A percentile compares a stretch with the other conserved stretches of the same genome.
phyloP scores from a whole-genome alignment of 176 grass and related monocot species.

The Carex myosuroides region DNA sequence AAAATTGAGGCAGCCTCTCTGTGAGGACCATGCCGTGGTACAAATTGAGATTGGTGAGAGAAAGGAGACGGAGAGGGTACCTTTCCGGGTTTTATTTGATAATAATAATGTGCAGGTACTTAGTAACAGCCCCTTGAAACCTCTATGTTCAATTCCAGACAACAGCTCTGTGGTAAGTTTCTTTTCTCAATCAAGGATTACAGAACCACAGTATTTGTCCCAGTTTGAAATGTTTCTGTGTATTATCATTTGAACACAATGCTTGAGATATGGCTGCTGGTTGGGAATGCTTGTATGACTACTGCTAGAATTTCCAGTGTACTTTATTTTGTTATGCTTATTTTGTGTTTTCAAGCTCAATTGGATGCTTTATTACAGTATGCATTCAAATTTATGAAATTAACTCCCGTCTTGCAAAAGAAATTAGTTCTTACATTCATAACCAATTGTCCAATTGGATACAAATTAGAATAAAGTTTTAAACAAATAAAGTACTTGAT shows the following conservation, averaged over 20 bases:
- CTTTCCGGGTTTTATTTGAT: conserved; percentile 17
- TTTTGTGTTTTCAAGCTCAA: background rate
- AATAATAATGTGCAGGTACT: background rate
- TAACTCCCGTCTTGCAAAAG: background rate
- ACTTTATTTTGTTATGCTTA: background rate
- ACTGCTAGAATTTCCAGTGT: background rate
- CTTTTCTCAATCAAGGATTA: background rate
- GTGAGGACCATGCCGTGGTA: conserved; percentile 19
- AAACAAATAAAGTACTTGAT: background rate
- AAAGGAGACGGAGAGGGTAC: conserved; percentile 31
- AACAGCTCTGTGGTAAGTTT: conserved; percentile 9
- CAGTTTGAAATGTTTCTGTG: background rate
- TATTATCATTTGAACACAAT: conserved; percentile 1
- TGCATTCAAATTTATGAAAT: background rate
- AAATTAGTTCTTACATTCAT: background rate
- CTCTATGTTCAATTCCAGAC: background rate
- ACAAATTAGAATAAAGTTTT: background rate
- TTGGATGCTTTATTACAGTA: background rate
- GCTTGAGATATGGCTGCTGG: background rate
- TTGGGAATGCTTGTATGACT: background rate
- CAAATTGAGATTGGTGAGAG: conserved; percentile 29
- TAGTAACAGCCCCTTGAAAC: background rate
- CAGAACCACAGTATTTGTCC: background rate
- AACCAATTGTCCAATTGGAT: background rate
- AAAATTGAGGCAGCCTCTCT: conserved; percentile 33